Conservation (phyloP, 768 basidiomycete species). For the Trametes punicea region DNA sequence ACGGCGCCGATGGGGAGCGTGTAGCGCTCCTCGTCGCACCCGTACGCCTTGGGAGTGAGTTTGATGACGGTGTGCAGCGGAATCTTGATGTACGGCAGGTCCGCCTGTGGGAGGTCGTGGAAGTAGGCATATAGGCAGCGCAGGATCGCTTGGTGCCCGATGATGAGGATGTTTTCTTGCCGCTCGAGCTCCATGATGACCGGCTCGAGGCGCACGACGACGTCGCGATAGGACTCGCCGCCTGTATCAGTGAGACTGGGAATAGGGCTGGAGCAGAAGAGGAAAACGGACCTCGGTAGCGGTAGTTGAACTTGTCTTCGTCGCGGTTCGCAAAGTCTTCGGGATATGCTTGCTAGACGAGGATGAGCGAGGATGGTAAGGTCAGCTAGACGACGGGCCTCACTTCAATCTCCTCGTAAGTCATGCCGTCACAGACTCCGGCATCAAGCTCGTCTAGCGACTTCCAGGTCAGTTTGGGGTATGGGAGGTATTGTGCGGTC, state of each 20-base stretch:
- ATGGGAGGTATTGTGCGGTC: constrained; percentile 78
- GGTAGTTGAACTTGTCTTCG: constrained; percentile 99
- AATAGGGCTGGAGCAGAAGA: not conserved
- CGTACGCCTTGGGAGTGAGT: constrained; percentile 96
- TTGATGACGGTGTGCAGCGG: constrained; percentile 98
- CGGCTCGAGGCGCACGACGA: constrained; percentile 91
- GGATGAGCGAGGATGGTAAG: not conserved
- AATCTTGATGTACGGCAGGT: constrained; percentile 97
- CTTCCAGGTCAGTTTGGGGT: constrained; percentile 96
- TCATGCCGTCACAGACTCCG: constrained; percentile 99
- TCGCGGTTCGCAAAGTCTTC: constrained; percentile 98
- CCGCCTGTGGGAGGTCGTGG: constrained; percentile 85
- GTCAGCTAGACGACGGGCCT: constrained; percentile 3
- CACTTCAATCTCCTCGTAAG: constrained; percentile 98
- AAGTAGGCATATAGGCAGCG: constrained; percentile 96
- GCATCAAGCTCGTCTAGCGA: constrained; percentile 97
- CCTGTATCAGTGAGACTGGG: constrained; percentile 32
- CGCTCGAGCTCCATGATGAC: constrained; percentile 99
- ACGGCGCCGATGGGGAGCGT: constrained; percentile 89
- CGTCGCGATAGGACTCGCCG: constrained; percentile 97
- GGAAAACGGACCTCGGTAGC: constrained; percentile 65
- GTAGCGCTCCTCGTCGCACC: constrained; percentile 96
- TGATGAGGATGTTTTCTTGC: constrained; percentile 94
- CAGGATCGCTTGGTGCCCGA: constrained; percentile 92
- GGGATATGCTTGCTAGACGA: constrained; percentile 78